Evolutionary conservation across 768 basidiomycete species (phyloP).

Genomic region (Mycena latifolia): DNA sequence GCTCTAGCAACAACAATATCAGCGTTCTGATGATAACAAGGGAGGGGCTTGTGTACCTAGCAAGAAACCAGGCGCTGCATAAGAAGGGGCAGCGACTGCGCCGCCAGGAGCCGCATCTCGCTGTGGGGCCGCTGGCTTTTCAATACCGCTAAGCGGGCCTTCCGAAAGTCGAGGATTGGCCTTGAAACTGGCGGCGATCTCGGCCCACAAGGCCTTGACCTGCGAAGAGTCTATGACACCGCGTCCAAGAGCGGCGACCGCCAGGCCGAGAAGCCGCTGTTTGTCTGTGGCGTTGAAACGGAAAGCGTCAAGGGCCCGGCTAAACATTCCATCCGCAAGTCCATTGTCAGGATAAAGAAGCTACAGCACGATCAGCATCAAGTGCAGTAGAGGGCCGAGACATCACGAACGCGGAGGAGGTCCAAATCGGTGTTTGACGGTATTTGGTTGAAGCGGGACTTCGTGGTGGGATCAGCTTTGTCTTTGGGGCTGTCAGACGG

Average conservation of each 20-base stretch:
- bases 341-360: constrained; percentile 19
- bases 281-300: constrained; percentile 1
- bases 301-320: constrained; percentile 1
- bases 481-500: too few relatives aligned
- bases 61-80: background rate
- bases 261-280: background rate
- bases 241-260: background rate
- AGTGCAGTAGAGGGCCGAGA: too few relatives aligned
- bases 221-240: background rate
- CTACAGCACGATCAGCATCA: too few relatives aligned
- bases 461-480: background rate
- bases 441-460: background rate
- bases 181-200: background rate
- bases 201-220: background rate
- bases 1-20: background rate
- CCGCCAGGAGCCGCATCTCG: background rate
- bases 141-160: background rate
- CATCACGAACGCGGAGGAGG: background rate
- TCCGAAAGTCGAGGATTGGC: constrained; percentile 1
- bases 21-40: too few relatives aligned
- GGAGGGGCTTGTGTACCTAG: too few relatives aligned
- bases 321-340: background rate
- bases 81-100: too few relatives aligned
- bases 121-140: background rate
- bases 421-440: constrained; percentile 15